Conservation (phyloP, 257 asterid genomes). For the Oldenlandia corymbosa region DNA sequence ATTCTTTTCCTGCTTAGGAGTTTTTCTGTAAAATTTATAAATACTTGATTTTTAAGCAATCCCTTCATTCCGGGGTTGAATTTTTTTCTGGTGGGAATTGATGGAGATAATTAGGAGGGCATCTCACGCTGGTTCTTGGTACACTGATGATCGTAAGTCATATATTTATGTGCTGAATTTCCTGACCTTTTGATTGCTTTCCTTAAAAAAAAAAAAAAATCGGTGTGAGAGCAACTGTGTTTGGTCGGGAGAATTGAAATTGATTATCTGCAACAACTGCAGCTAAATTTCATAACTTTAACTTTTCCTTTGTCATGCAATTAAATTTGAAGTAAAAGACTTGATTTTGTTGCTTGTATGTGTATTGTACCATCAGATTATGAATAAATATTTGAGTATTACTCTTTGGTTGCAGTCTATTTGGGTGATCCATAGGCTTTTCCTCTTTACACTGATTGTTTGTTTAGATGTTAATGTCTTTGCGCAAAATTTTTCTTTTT, state of each 20-base stretch:
- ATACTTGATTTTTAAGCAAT: neutral
- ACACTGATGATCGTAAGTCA: constrained; percentile 81
- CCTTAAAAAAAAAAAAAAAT: too few relatives aligned
- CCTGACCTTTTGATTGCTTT: neutral
- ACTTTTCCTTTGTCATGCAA: neutral
- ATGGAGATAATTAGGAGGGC: constrained; percentile 84
- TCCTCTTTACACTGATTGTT: neutral
- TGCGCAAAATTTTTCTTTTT: neutral
- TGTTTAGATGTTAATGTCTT: neutral
- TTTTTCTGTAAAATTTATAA: neutral
- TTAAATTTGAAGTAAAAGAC: neutral
- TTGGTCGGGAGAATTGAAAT: neutral
- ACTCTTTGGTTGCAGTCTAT: neutral
- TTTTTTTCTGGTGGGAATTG: neutral
- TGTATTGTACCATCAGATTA: neutral
- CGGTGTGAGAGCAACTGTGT: too few relatives aligned
- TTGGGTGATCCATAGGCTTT: neutral
- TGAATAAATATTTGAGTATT: neutral
- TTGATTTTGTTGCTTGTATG: neutral
- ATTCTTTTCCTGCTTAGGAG: neutral
- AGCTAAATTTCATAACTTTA: neutral
- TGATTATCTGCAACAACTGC: neutral
- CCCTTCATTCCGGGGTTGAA: neutral
- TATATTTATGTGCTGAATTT: neutral
- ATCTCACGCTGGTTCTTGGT: constrained; percentile 99